phyloP scores from a whole-genome alignment of 2,329 filamentous ascomycete genomes.

The Sarocladium brachiariae region DNA sequence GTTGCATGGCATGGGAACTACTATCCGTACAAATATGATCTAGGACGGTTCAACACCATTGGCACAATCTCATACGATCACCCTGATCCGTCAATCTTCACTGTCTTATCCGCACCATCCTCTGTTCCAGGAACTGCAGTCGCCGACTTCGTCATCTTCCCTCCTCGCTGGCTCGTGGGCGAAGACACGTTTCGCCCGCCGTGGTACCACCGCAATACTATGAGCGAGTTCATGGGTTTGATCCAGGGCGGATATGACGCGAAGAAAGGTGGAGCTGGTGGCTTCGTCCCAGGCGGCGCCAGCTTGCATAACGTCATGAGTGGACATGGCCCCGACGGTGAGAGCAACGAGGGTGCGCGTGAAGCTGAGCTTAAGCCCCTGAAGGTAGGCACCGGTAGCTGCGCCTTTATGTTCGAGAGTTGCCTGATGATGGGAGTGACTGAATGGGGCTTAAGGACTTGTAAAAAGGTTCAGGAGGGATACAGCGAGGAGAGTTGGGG shows the following conservation, averaged over 20 bases:
- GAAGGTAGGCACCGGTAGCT: slow-evolving; percentile 55
- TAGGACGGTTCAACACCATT: slow-evolving; percentile 69
- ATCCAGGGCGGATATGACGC: slow-evolving; percentile 54
- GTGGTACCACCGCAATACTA: slow-evolving; percentile 66
- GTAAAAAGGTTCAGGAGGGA: slow-evolving; percentile 50
- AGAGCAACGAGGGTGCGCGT: slow-evolving; percentile 48
- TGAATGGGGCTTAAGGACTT: slow-evolving; percentile 60
- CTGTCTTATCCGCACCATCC: slow-evolving; percentile 58
- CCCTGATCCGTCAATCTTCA: slow-evolving; percentile 74
- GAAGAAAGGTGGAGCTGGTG: slow-evolving; percentile 44
- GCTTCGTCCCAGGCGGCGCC: slow-evolving; percentile 52
- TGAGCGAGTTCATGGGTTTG: slow-evolving; percentile 60
- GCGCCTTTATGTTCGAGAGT: slow-evolving; percentile 66
- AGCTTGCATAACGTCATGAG: slow-evolving; percentile 66
- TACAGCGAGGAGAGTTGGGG: slow-evolving; percentile 77
- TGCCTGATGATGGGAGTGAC: slow-evolving; percentile 65
- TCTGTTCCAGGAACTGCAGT: slow-evolving; percentile 55
- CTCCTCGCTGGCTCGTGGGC: slow-evolving; percentile 62
- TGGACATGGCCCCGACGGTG: slow-evolving; percentile 56
- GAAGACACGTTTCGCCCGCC: slow-evolving; percentile 67
- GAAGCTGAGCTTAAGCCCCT: slow-evolving; percentile 45
- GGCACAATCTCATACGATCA: slow-evolving; percentile 70
- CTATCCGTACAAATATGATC: slow-evolving; percentile 76
- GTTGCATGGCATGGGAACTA: slow-evolving; percentile 79
- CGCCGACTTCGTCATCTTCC: slow-evolving; percentile 69